Base-by-base conservation (phyloP, 345 rosid species). In the Rhizophora apiculata region DNA sequence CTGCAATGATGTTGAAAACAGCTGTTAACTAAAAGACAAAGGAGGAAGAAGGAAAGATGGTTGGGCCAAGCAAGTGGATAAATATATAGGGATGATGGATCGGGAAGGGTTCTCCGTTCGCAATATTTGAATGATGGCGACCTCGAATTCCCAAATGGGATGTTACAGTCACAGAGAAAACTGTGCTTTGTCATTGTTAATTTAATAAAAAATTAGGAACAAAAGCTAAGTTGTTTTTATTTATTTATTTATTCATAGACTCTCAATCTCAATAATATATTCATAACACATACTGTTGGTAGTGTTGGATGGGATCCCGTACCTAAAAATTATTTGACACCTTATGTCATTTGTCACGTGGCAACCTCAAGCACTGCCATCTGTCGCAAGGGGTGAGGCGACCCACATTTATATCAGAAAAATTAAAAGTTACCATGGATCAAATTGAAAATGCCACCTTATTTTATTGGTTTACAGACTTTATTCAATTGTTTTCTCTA, bases 111-210 rank as follows among this genome's bases (percentile, higher is more conserved):
- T 48, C 80, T 80, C 90, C 87, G 80, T 79, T 64, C 9, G 30
- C 69, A 22, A 34, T 72, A 61, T 66, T 70, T 10, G 51, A 73
- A 80, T 84, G 65, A 81, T 84, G 68, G 68, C 39, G 15, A 55
- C 75, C 73, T 76, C 82, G 87, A 86, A 82, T 73, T 71, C 69
- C 61, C 58, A 32, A 73, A 22, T 68, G 75, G 60, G 72, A 39
- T 68, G 64, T 69, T 65, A 79, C 79, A 24, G 19, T 36, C 62
- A 32, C 39, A 62, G 76, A 73, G 75, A 84, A 67, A 66, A 63
- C 68, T 54, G 60, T 39, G 48, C 57, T 63, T 37, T 24, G 11
- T 1, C 63, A 0, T 20, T 30, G 1, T 36, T 60, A 63, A 26
- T 71, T 43, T 71, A 71, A 71, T 67, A 31, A 55, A 61, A 31